Evolutionary conservation across 2,329 filamentous ascomycete species (phyloP), one percentile per base, ranked within the genome.

Genomic region (Blumeriella jaapii): DNA sequence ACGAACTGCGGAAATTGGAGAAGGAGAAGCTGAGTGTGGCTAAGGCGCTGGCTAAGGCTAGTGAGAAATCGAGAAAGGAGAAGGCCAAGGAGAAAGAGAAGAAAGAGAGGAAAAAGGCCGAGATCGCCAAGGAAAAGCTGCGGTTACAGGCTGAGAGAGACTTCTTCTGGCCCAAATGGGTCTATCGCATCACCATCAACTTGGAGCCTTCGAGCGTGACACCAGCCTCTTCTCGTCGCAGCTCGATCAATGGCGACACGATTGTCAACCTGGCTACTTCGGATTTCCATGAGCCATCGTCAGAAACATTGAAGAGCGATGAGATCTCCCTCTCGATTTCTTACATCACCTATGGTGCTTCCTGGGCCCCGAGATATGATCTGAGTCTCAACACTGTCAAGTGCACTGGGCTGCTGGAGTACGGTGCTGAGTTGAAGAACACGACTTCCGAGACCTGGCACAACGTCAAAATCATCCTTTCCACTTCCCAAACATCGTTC

Each of bases 361-460:
- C 48, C 2, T 70, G 65, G 65, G 51, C 51, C 7, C 62, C 65
- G 20, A 59, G 64, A 11, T 69, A 69, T 40, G 63, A 70, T 40
- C 48, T 69, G 20, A 59, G 52, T n/a, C 58, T 70, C 9, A 54
- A 56, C 31, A 58, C 56, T 3, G 41, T 50, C 23, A 52, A 55
- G 12, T 42, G 46, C 7, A 50, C 44, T 4, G 57, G 55, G 3
- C 31, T 50, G 4, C 53, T 69, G 26, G 55, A 61, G 13, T 70
- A 70, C 41, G 59, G 62, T 14, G 75, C 75, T 24, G 68, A 75
- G 31, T 61, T 68, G 19, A 63, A 60, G 14, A 64, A 72, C 45
- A 55, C 54, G 10, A 67, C 63, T 2, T 61, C 62, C 0, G 67
- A 71, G 40, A 67, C 61, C 17, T 69, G 62, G 59, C 55, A 56